A percentile compares a stretch with the other conserved stretches of the same genome.
Conservation (phyloP, 257 asterid genomes). For the Oldenlandia corymbosa region DNA sequence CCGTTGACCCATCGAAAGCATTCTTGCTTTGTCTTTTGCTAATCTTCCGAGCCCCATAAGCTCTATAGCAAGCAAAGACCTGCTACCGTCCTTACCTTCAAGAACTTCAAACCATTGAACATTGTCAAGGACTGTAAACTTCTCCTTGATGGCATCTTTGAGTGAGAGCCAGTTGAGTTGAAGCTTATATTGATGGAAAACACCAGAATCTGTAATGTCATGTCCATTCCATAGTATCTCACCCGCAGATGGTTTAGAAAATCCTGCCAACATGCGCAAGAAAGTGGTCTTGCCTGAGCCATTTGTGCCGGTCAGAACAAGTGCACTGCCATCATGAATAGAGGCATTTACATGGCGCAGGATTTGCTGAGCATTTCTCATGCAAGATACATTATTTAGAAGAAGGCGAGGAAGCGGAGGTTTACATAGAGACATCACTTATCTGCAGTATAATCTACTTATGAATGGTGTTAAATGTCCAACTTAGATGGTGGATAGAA, state of each 20-base stretch:
- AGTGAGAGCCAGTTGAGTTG: constrained; percentile 79
- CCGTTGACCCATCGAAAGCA: constrained; percentile 82
- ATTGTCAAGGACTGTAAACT: constrained; percentile 69
- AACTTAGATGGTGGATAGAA: neutral
- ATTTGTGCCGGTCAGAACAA: constrained; percentile 64
- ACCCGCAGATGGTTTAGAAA: constrained; percentile 79
- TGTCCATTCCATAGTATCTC: constrained; percentile 85
- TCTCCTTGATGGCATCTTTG: constrained; percentile 63
- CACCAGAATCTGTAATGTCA: constrained; percentile 57
- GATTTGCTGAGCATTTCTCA: constrained; percentile 90
- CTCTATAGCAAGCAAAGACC: constrained; percentile 63
- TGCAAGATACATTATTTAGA: constrained; percentile 71
- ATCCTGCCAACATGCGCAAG: constrained; percentile 82
- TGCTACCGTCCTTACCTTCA: constrained; percentile 64
- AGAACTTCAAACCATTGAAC: constrained; percentile 81
- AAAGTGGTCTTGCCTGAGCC: constrained; percentile 82
- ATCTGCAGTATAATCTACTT: neutral
- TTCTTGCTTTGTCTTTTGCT: constrained; percentile 62
- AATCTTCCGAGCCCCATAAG: constrained; percentile 84
- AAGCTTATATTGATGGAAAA: constrained; percentile 80
- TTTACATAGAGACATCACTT: constrained; percentile 41
- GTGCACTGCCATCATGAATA: constrained; percentile 76
- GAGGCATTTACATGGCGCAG: constrained; percentile 73
- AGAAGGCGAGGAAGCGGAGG: constrained; percentile 72
- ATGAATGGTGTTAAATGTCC: neutral